Conservation (phyloP, 768 basidiomycete genomes). For the Gymnopilus dilepis region DNA sequence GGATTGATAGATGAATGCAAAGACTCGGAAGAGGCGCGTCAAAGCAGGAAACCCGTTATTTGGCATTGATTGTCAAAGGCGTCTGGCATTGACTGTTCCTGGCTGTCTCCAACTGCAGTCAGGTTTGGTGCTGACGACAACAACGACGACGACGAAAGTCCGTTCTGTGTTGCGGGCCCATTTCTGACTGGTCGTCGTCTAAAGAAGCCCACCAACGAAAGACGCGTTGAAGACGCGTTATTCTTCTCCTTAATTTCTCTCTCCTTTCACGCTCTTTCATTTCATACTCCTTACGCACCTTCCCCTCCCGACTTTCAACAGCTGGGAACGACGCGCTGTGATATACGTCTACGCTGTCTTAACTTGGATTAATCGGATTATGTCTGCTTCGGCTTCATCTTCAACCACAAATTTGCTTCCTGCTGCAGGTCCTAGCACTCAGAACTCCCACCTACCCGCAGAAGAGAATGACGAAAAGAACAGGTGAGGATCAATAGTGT, state of each 20-base stretch:
- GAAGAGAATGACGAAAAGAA: constrained; percentile 80
- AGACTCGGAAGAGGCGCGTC: too few species aligned
- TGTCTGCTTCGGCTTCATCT: constrained; percentile 58
- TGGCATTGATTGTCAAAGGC: constrained; percentile 21
- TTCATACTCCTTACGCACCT: constrained; percentile 25
- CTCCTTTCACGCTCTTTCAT: constrained; percentile 36
- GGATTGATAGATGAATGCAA: too few species aligned
- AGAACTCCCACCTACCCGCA: constrained; percentile 51
- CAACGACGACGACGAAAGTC: constrained; percentile 39
- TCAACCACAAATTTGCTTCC: constrained; percentile 50
- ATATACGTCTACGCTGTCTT: constrained; percentile 22
- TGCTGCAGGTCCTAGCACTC: constrained; percentile 55
- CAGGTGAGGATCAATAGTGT: constrained; percentile 43
- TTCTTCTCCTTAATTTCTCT: constrained; percentile 43
- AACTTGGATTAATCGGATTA: constrained; percentile 31
- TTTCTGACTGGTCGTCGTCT: constrained; percentile 40
- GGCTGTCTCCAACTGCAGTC: constrained; percentile 27
- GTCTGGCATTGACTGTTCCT: constrained; percentile 25
- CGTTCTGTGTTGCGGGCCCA: constrained; percentile 35
- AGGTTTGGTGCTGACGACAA: constrained; percentile 41
- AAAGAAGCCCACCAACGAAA: constrained; percentile 28
- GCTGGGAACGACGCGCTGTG: constrained; percentile 26
- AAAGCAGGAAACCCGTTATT: background rate
- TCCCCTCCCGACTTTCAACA: constrained; percentile 17
- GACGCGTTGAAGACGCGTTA: constrained; percentile 41